These are phyloP conservation scores for Candida orba DNA, from an alignment of 805 yeast species.

Conservation along the genomic window DNA sequence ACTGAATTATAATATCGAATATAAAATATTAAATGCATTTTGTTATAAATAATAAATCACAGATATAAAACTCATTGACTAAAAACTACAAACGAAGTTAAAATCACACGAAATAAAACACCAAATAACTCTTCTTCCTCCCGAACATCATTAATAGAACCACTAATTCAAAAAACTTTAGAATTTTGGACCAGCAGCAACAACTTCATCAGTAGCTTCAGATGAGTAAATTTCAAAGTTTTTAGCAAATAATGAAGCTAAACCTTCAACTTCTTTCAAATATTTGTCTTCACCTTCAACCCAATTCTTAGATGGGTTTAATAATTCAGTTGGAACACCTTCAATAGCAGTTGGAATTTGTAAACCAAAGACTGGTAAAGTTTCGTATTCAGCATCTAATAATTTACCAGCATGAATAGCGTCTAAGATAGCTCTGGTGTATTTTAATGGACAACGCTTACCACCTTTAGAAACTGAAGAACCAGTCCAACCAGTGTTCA, in stretches of 20 bases:
- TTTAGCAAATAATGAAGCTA: conserved; percentile 74
- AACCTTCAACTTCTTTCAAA: conserved; percentile 46
- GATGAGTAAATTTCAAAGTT: conserved; percentile 81
- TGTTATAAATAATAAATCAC: background rate
- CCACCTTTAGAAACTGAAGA: conserved; percentile 90
- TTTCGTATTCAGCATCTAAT: conserved; percentile 72
- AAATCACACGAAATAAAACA: background rate
- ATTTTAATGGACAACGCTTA: conserved; percentile 94
- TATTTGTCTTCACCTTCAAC: conserved; percentile 48
- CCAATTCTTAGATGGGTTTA: conserved; percentile 87
- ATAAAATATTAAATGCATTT: background rate
- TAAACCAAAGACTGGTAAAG: conserved; percentile 80
- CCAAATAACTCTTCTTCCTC: background rate
- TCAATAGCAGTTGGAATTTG: conserved; percentile 76
- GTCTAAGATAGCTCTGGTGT: conserved; percentile 94
- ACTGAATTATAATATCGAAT: too few species aligned
- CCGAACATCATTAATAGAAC: background rate
- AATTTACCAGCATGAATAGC: conserved; percentile 90
- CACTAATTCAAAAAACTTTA: conserved; percentile 1
- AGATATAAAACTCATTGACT: conserved; percentile 1
- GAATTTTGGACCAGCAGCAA: conserved; percentile 81
- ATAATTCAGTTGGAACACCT: conserved; percentile 69
- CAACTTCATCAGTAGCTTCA: conserved; percentile 78
- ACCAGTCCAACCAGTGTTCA: conserved; percentile 99
- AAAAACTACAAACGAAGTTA: background rate